Conservation (phyloP, 805 yeast species). For the Isabelozyma gotoi region DNA sequence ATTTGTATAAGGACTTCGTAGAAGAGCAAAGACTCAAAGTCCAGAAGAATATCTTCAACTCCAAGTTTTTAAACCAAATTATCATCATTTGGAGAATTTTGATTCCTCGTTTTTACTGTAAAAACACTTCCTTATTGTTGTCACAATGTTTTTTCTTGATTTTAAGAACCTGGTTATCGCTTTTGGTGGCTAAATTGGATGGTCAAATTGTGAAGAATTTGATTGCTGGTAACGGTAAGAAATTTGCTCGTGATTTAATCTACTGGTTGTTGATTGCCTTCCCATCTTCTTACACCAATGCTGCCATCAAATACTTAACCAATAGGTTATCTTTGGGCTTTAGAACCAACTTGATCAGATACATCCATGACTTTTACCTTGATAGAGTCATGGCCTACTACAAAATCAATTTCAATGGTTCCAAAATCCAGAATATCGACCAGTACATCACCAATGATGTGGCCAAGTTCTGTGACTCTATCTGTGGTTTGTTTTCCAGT, state of each 20-base stretch:
- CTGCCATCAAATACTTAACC: conserved; percentile 81
- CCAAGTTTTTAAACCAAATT: conserved; percentile 71
- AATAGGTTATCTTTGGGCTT: conserved; percentile 77
- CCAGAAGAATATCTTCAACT: conserved; percentile 42
- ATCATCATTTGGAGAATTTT: conserved; percentile 75
- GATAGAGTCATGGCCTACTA: conserved; percentile 81
- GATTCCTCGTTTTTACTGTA: conserved; percentile 71
- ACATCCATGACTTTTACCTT: conserved; percentile 86
- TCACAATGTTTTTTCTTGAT: conserved; percentile 75
- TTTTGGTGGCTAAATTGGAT: conserved; percentile 83
- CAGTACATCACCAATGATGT: conserved; percentile 87
- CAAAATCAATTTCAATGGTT: conserved; percentile 64
- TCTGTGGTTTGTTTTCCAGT: conserved; percentile 80
- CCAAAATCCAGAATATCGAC: conserved; percentile 65
- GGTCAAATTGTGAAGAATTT: conserved; percentile 90
- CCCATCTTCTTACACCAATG: conserved; percentile 90
- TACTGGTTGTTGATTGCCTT: conserved; percentile 90
- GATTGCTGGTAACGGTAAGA: conserved; percentile 74
- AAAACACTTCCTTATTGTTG: conserved; percentile 62
- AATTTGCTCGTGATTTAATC: conserved; percentile 71
- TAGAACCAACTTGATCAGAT: conserved; percentile 79
- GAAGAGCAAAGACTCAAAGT: conserved; percentile 29
- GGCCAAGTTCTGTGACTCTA: conserved; percentile 73
- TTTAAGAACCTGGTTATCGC: conserved; percentile 82
- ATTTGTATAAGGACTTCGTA: conserved; percentile 48